A percentile compares a stretch with the other conserved stretches of the same genome.
phyloP scores from a whole-genome alignment of 768 basidiomycete genomes.

The Roridomyces roridus region DNA sequence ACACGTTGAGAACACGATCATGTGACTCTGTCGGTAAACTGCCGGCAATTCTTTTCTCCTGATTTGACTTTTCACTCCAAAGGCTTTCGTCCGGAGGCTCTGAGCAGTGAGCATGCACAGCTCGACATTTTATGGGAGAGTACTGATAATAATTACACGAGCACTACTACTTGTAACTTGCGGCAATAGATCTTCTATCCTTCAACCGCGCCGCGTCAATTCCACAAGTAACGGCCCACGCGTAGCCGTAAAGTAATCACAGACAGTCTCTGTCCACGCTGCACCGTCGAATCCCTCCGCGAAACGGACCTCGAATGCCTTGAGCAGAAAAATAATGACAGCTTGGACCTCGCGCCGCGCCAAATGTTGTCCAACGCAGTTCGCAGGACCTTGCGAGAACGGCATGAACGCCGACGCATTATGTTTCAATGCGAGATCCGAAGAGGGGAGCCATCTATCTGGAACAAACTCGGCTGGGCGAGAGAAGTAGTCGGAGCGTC shows the following conservation, averaged over 20 bases:
- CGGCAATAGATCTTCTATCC: too few relatives aligned
- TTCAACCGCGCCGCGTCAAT: slow-evolving; percentile 27
- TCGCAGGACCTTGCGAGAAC: slow-evolving; percentile 47
- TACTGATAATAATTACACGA: too few relatives aligned
- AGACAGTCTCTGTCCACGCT: slow-evolving; percentile 39
- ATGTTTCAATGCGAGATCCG: slow-evolving; percentile 15
- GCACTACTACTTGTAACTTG: too few relatives aligned
- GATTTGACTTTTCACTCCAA: too few relatives aligned
- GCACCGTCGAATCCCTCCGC: slow-evolving; percentile 35
- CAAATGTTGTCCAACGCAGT: slow-evolving; percentile 48
- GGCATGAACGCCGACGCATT: slow-evolving; percentile 44
- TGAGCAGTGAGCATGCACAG: too few relatives aligned
- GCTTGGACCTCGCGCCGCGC: slow-evolving; percentile 48
- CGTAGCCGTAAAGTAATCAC: slow-evolving; percentile 40
- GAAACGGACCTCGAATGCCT: slow-evolving; percentile 42
- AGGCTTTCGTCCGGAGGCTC: too few relatives aligned
- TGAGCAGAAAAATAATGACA: slow-evolving; percentile 41
- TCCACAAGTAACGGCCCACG: slow-evolving; percentile 38
- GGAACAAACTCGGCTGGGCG: slow-evolving; percentile 52
- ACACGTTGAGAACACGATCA: too few relatives aligned
- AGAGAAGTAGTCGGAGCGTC: slow-evolving; percentile 52
- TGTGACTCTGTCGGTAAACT: too few relatives aligned
- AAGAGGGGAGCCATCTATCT: slow-evolving; percentile 41
- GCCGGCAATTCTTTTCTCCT: too few relatives aligned
- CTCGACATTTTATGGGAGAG: too few relatives aligned